These are phyloP conservation scores for Croton setiger DNA, from an alignment of 441 rosid genomes.

Conservation along the genomic window DNA sequence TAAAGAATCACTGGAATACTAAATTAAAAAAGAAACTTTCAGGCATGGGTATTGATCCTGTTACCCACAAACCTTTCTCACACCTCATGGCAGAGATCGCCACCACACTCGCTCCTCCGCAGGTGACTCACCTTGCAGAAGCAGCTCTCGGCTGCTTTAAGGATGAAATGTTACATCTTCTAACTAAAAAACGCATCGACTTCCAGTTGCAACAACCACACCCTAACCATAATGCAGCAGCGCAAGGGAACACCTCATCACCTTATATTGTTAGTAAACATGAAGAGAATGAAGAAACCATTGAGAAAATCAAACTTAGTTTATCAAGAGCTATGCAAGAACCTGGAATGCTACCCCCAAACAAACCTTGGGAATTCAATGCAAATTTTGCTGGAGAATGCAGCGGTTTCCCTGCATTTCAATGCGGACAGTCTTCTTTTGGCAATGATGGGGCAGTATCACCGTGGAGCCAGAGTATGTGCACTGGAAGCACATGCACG, in stretches of 20 bases:
- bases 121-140: constrained; percentile 87
- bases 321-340: constrained; percentile 63
- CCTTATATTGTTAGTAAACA: constrained; percentile 34
- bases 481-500: constrained; percentile 51
- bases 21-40: constrained; percentile 92
- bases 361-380: constrained; percentile 43
- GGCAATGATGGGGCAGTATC: constrained; percentile 44
- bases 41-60: constrained; percentile 95
- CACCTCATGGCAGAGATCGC: constrained; percentile 99
- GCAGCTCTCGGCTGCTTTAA: constrained; percentile 96
- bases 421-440: constrained; percentile 35
- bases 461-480: constrained; percentile 57
- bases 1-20: constrained; percentile 95
- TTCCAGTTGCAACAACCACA: constrained; percentile 67
- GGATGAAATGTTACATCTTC: constrained; percentile 97
- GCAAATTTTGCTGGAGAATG: constrained; percentile 37
- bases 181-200: constrained; percentile 82
- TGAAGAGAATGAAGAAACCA: constrained; percentile 44
- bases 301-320: constrained; percentile 56
- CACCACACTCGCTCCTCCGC: constrained; percentile 77
- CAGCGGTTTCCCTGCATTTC: constrained; percentile 38
- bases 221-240: constrained; percentile 13
- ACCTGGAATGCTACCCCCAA: constrained; percentile 37
- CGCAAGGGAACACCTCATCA: constrained; percentile 31
- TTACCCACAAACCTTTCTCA: constrained; percentile 76